Evolutionary conservation across 2,329 filamentous ascomycete genomes (phyloP), one percentile per base, ranked within the genome.

Genomic region (Stagonosporopsis vannaccii): DNA sequence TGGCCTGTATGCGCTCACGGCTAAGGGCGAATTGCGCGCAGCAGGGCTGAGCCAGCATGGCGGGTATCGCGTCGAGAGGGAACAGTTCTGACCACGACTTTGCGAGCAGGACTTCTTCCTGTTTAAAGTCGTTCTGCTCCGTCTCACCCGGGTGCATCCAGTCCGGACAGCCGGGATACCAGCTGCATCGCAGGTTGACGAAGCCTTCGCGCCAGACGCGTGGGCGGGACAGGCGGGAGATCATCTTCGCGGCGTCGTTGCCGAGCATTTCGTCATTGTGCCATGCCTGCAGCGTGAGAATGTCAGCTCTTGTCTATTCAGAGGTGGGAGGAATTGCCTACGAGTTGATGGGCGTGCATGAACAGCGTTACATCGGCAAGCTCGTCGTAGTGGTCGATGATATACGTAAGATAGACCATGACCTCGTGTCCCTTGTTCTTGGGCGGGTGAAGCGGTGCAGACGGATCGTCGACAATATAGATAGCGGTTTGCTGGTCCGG

Each of bases 1-100:
- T 80, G 1, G 80, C 75, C 9, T 76, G 81, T 48, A 88, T 85
- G 3, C 84, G 80, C 37, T 87, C 84, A 2, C 81, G 75, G 6
- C 82, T 84, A 3, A 88, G 72, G 8, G 85, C 86, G 64, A 89
- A 88, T 62, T 89, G 86, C 2, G 84, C 84, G 66, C 86, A 88
- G 69, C 86, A 88, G 3, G 86, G 83, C 61, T 87, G 85, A 1
- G 84, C 81, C 0, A 88, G 78, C 0, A 85, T 80, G 1, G 66
- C 62, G 0, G 81, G 81, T 1, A 83, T 73, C 11, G 75, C 72
- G 46, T 81, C 79, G 5, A 78, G 61, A 1, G 81, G 81, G 60
- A 83, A 83, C 0, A 83, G 62, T 60, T 81, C 76, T 37, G 72
- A 71, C 80, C 80, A 83, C 0, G 73, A 74, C 35, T 78, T 76